Conservation (phyloP, 2,329 filamentous ascomycete species). For the Capronia americana region DNA sequence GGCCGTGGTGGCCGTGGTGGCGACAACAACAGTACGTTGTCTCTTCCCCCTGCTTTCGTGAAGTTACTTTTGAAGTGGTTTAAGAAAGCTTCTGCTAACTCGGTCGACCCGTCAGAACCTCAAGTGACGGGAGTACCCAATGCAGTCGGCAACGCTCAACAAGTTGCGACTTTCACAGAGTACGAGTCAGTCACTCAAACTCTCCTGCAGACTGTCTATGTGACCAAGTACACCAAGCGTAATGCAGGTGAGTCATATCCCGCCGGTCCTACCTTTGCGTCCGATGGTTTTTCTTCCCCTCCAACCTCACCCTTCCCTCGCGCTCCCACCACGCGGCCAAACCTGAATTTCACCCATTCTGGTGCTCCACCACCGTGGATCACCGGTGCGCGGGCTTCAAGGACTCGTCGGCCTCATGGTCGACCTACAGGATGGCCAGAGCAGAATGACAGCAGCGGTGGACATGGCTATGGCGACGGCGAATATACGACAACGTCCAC, state of each 20-base stretch:
- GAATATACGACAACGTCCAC: neutral
- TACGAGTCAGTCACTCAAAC: slow-evolving; percentile 33
- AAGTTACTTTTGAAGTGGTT: neutral
- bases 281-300: neutral
- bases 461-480: neutral
- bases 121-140: slow-evolving; percentile 21
- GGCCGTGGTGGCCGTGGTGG: neutral
- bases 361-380: slow-evolving; percentile 8
- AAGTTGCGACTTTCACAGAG: slow-evolving; percentile 32
- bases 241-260: slow-evolving; percentile 29
- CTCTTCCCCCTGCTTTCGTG: neutral
- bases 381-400: neutral
- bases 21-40: slow-evolving; percentile 10
- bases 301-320: slow-evolving; percentile 1
- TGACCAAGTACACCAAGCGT: slow-evolving; percentile 34
- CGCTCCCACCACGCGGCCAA: neutral
- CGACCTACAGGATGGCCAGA: neutral
- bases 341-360: neutral
- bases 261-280: slow-evolving; percentile 1
- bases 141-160: slow-evolving; percentile 22
- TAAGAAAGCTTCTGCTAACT: slow-evolving; percentile 2
- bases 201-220: slow-evolving; percentile 32
- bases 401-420: neutral
- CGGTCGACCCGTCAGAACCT: slow-evolving; percentile 9
- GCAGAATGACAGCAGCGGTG: neutral